A percentile compares a stretch with the other conserved stretches of the same genome.
Conservation (phyloP, 2,329 filamentous ascomycete species). For the Colletotrichum karsti region DNA sequence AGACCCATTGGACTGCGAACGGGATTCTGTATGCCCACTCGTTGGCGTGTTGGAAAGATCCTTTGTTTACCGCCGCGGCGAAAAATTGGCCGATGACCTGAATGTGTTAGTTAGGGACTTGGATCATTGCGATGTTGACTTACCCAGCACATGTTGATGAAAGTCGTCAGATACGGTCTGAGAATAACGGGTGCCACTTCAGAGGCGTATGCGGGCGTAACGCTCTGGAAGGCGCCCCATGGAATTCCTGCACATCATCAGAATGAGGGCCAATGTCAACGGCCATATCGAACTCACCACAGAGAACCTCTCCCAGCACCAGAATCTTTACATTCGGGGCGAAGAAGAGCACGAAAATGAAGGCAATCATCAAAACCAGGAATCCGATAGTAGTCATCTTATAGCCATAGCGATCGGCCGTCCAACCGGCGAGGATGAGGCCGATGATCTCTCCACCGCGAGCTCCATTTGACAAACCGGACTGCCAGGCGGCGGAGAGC, state of each 20-base stretch:
- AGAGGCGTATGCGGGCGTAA: constrained; percentile 62
- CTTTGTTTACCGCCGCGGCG: constrained; percentile 55
- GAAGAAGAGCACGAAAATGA: constrained; percentile 64
- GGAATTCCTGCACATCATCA: constrained; percentile 51
- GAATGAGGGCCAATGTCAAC: neutral
- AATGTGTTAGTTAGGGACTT: neutral
- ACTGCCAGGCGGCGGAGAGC: constrained; percentile 65
- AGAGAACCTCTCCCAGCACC: constrained; percentile 58
- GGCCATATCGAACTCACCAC: constrained; percentile 32
- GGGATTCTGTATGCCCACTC: constrained; percentile 60
- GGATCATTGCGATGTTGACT: neutral
- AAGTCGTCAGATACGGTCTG: constrained; percentile 61
- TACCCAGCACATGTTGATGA: constrained; percentile 65
- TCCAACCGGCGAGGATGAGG: constrained; percentile 60
- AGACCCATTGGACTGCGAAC: constrained; percentile 62
- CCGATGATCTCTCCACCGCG: constrained; percentile 64
- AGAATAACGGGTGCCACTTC: constrained; percentile 59
- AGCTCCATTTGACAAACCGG: constrained; percentile 61
- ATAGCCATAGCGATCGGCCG: constrained; percentile 60
- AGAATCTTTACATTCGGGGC: constrained; percentile 55
- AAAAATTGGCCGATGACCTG: constrained; percentile 60
- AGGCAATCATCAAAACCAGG: constrained; percentile 54
- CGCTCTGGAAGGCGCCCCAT: constrained; percentile 61
- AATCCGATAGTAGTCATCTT: constrained; percentile 57
- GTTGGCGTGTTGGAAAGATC: constrained; percentile 45